A percentile compares a stretch with the other conserved stretches of the same genome.
Evolutionary conservation across 176 grass and related monocot genomes (phyloP).

Genomic region (Triticum dicoccoides): DNA sequence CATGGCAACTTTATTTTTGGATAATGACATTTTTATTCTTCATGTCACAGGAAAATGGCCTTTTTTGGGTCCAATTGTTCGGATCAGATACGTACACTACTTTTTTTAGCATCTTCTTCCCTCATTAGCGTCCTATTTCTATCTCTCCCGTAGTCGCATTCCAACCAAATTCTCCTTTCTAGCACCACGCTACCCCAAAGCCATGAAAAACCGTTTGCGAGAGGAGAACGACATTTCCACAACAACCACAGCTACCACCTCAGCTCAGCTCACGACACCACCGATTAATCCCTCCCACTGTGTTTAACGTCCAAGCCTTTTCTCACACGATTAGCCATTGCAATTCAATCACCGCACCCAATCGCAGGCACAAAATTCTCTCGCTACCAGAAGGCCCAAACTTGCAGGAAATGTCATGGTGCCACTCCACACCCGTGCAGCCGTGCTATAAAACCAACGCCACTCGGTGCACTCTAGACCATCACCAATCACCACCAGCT

Average conservation of each 20-base stretch:
- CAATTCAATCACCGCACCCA: constrained; percentile 44
- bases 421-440: background rate
- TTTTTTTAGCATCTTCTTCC: too few relatives aligned
- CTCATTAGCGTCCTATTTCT: background rate
- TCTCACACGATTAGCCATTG: constrained; percentile 23
- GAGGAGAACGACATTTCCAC: constrained; percentile 18
- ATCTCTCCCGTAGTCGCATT: background rate
- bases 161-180: background rate
- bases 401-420: constrained; percentile 32
- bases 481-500: background rate
- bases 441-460: constrained; percentile 34
- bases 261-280: background rate
- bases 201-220: background rate
- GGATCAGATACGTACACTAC: too few relatives aligned
- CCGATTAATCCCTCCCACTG: background rate
- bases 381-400: constrained; percentile 32
- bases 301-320: constrained; percentile 20
- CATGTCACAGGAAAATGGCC: too few relatives aligned
- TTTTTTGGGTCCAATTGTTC: too few relatives aligned
- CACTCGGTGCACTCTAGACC: background rate
- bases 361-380: background rate
- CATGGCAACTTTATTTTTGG: too few relatives aligned
- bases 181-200: constrained; percentile 19
- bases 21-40: too few relatives aligned
- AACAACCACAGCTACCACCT: constrained; percentile 43